Evolutionary conservation across 2,329 filamentous ascomycete genomes (phyloP), one percentile per base, ranked within the genome.

Genomic region (Trichophyton simii): DNA sequence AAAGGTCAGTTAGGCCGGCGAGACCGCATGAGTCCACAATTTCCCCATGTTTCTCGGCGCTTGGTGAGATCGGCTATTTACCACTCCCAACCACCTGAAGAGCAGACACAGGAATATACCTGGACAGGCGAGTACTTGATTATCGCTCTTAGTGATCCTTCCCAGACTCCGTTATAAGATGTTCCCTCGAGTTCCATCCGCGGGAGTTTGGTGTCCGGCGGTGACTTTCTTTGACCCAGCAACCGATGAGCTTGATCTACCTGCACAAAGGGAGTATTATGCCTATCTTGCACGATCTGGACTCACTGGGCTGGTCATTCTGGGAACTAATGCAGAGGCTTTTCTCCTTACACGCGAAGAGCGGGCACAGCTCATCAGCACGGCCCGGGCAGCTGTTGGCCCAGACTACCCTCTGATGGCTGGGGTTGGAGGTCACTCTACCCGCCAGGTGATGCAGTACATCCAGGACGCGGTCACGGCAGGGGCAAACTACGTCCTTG

Each of bases 341-440:
- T 82, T 82, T 68, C 77, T 83, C 9, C 70, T 83, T 48, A 83
- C 82, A 11, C 80, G 81, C n/a, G 79, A 83, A 65, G 83, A 86
- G 71, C 78, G 83, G 61, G 74, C 74, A 57, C 74, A 76, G 46
- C 77, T 87, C n/a, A 77, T 88, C 25, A 70, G 74, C 31, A 75
- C 80, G 9, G 85, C 85, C 58, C 76, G 83, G 41, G 68, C 70
- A 15, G 78, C 80, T n/a, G 78, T 81, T 13, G 80, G 79, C 0
- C 76, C 78, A 0, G 72, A 73, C 22, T 83, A 76, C 67, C 83
- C 82, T 34, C 76, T 86, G 68, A 85, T 85, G 77, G 83, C 82
- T 3, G 85, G 85, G 38, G 82, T 84, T 5, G 80, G 83, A 18
- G 83, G 81, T 0, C 84, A 87, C 71, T 86, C 83, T 15, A 87